These are phyloP conservation scores for Xerocomus cyaneibrunnescens DNA, from an alignment of 1,284 basidiomycete species.

Conservation along the genomic window DNA sequence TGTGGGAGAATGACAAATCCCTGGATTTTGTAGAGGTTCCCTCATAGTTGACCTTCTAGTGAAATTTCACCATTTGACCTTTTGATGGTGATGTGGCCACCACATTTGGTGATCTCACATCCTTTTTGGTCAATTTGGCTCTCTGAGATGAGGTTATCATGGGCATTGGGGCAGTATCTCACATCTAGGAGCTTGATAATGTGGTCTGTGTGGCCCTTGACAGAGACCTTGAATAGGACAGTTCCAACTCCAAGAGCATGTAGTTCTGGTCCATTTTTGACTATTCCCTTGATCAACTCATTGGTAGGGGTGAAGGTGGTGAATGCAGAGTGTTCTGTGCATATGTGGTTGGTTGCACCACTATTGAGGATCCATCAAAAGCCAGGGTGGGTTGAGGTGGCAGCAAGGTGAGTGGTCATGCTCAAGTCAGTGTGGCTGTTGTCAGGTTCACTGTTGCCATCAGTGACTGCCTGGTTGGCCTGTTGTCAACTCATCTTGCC, in stretches of 20 bases:
- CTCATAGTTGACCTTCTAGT: background rate
- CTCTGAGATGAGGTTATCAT: constrained; percentile 12
- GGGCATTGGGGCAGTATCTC: constrained; percentile 14
- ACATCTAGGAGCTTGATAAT: constrained; percentile 10
- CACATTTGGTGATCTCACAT: background rate
- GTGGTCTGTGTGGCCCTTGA: background rate
- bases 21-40: background rate
- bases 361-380: constrained; percentile 13
- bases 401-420: background rate
- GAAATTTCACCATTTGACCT: background rate
- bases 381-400: background rate
- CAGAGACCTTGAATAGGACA: constrained; percentile 1
- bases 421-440: background rate
- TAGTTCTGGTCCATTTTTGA: constrained; percentile 11
- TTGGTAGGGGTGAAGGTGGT: no score
- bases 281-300: constrained; percentile 14
- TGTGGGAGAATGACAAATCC: no score
- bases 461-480: background rate
- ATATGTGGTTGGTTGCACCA: constrained; percentile 11
- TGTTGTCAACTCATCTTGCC: no score
- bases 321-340: constrained; percentile 3
- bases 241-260: constrained; percentile 1
- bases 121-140: constrained; percentile 8
- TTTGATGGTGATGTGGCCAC: background rate
- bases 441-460: background rate